Evolutionary conservation across 352 stramenopile genomes (phyloP).

Genomic region (Globisporangium camurandrum): DNA sequence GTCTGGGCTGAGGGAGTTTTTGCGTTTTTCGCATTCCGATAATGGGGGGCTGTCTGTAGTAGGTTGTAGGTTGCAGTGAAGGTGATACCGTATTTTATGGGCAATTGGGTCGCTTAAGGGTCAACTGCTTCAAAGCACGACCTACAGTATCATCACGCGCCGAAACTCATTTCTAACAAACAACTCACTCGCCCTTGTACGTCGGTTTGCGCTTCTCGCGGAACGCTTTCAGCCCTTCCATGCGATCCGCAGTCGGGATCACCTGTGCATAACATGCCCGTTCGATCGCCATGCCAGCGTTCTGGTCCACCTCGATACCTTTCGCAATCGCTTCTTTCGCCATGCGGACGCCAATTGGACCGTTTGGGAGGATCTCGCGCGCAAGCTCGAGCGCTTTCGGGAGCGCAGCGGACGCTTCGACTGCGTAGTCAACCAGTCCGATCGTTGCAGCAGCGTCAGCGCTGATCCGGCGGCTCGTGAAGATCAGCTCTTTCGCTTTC

Average conservation of each 20-base stretch:
- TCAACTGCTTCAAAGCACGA: no score
- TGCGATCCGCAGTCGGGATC: slow-evolving; percentile 87
- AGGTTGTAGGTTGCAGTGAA: no score
- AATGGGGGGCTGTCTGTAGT: no score
- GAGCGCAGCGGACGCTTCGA: slow-evolving; percentile 54
- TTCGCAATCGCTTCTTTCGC: slow-evolving; percentile 21
- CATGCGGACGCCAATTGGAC: slow-evolving; percentile 87
- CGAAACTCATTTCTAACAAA: no score
- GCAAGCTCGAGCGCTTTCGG: slow-evolving; percentile 79
- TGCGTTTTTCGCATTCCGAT: no score
- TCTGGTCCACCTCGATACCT: slow-evolving; percentile 80
- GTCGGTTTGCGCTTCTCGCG: slow-evolving; percentile 88
- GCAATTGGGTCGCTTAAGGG: no score
- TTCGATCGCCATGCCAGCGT: slow-evolving; percentile 88
- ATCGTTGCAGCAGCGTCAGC: slow-evolving; percentile 70
- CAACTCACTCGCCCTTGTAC: slow-evolving; percentile 24
- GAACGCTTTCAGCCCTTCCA: slow-evolving; percentile 91
- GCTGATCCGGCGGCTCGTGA: slow-evolving; percentile 81
- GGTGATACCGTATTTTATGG: no score
- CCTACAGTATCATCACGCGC: no score
- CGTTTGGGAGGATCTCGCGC: slow-evolving; percentile 87
- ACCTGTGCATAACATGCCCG: slow-evolving; percentile 88
- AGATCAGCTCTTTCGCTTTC: slow-evolving; percentile 94
- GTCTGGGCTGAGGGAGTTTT: no score
- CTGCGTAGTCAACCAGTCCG: slow-evolving; percentile 86